These are phyloP conservation scores for Yamadazyma atmosphaerica DNA, from an alignment of 1,139 yeast genomes.

Conservation along the genomic window DNA sequence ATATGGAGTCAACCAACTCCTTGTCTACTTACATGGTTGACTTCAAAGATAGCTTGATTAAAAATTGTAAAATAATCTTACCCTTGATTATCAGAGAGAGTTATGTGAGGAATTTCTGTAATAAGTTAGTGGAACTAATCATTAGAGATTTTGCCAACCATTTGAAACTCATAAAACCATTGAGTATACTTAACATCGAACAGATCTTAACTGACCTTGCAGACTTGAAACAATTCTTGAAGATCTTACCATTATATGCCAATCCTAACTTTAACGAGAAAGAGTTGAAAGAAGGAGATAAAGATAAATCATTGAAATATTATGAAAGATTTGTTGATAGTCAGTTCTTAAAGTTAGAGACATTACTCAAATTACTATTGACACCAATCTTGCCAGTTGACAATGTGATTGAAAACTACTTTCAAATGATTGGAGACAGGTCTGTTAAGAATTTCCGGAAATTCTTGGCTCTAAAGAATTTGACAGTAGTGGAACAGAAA, in stretches of 20 bases:
- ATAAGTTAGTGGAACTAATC: slow-evolving; percentile 69
- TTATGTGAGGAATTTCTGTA: slow-evolving; percentile 72
- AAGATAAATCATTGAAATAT: slow-evolving; percentile 7
- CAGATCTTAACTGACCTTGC: slow-evolving; percentile 76
- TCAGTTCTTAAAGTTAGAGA: slow-evolving; percentile 56
- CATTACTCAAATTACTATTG: slow-evolving; percentile 63
- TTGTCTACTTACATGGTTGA: slow-evolving; percentile 71
- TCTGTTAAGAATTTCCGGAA: slow-evolving; percentile 63
- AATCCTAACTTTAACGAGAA: slow-evolving; percentile 29
- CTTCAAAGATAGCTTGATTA: slow-evolving; percentile 45
- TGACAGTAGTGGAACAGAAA: slow-evolving; percentile 47
- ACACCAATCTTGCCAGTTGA: slow-evolving; percentile 64
- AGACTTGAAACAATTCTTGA: slow-evolving; percentile 56
- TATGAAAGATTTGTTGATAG: slow-evolving; percentile 51
- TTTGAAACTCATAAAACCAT: slow-evolving; percentile 61
- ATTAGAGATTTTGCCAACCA: slow-evolving; percentile 57
- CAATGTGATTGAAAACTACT: slow-evolving; percentile 64
- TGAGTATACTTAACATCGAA: slow-evolving; percentile 71
- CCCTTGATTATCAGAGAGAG: slow-evolving; percentile 68
- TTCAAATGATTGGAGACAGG: slow-evolving; percentile 66
- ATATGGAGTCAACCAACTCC: slow-evolving; percentile 61
- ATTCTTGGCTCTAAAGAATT: slow-evolving; percentile 56
- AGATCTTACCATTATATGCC: slow-evolving; percentile 49
- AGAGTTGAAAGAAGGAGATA: slow-evolving; percentile 11
- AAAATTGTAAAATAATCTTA: slow-evolving; percentile 51